phyloP scores from a whole-genome alignment of 1,284 basidiomycete genomes.

The Ganoderma resinaceum region DNA sequence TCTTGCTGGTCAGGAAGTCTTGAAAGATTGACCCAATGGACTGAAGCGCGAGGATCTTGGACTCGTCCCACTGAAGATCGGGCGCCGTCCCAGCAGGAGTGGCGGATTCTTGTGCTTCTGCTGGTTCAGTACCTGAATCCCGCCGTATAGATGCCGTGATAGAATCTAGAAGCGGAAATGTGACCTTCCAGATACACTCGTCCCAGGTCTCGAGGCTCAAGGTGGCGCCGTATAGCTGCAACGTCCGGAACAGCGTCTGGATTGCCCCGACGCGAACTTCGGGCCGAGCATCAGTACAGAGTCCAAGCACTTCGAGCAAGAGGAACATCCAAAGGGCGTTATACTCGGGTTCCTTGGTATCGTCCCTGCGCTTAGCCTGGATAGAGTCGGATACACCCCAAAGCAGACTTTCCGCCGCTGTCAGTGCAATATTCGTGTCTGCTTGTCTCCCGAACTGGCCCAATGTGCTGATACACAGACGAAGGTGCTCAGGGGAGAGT shows the following conservation, averaged over 20 bases:
- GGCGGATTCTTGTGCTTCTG: constrained; percentile 18
- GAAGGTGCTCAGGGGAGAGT: constrained; percentile 82
- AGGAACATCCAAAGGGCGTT: constrained; percentile 93
- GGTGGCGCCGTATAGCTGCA: constrained; percentile 91
- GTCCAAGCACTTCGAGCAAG: constrained; percentile 81
- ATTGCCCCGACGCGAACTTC: constrained; percentile 95
- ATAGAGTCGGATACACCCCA: constrained; percentile 96
- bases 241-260: constrained; percentile 92
- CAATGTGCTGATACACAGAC: constrained; percentile 88
- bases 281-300: constrained; percentile 83
- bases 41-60: constrained; percentile 85
- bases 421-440: constrained; percentile 96
- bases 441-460: constrained; percentile 91
- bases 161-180: constrained; percentile 87
- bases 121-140: constrained; percentile 18
- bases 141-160: constrained; percentile 66
- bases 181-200: constrained; percentile 86
- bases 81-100: constrained; percentile 29
- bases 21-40: constrained; percentile 87
- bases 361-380: constrained; percentile 77
- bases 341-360: constrained; percentile 71
- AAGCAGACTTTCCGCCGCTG: constrained; percentile 86
- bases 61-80: constrained; percentile 79
- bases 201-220: constrained; percentile 87
- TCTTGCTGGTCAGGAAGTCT: constrained; percentile 78